Base-by-base conservation (phyloP, 2,329 filamentous ascomycete species). In the Parastagonospora nodorum region DNA sequence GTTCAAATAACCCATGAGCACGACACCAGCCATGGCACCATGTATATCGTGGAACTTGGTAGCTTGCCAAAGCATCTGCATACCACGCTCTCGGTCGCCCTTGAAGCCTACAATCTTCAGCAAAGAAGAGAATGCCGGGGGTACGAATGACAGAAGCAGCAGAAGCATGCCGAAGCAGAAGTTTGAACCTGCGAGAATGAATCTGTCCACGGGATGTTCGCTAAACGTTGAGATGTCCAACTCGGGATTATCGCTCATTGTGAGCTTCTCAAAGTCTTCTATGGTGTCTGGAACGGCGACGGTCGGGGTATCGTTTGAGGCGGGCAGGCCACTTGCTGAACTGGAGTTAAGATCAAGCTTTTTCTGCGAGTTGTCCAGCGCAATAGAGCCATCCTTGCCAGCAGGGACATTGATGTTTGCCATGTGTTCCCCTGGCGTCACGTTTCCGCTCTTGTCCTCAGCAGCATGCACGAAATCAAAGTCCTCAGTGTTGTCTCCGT, bases 121-220 rank as follows among this genome's bases (percentile, higher is more conserved):
- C 1, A 99, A 82, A 48, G 86, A 88, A n/a, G 85, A 88, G 72
- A 97, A 96, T 0, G 92, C 85, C 0, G 94, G 94, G 0, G 94
- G 95, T 0, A 97, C 86, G 77, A 97, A 88, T 10, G 91, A 95
- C n/a, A 97, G 86, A 46, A 97, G 80, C 1, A 97, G 80, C 11
- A 95, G 82, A 1, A 97, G 77, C 29, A 95, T 82, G 2, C 94
- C 94, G 64, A 92, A 97, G 73, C 92, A 96, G 73, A 97, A 88
- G 68, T 89, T 94, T 5, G 87, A 85, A 8, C 92, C 93, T 0
- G 90, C 92, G 71, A 96, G 91, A 32, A 97, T 87, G 69, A 97
- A 99, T 16, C 88, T 76, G 71, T 97, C 93, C 14, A 93, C 84
- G 0, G 89, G 86, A 52, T 92, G 86, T 4, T 72, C 67, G 32